Percentiles rank a stretch among this genome's conserved stretches.
Evolutionary conservation across 495 filamentous ascomycete genomes (phyloP).

Genomic region (Aeminium ludgeri): DNA sequence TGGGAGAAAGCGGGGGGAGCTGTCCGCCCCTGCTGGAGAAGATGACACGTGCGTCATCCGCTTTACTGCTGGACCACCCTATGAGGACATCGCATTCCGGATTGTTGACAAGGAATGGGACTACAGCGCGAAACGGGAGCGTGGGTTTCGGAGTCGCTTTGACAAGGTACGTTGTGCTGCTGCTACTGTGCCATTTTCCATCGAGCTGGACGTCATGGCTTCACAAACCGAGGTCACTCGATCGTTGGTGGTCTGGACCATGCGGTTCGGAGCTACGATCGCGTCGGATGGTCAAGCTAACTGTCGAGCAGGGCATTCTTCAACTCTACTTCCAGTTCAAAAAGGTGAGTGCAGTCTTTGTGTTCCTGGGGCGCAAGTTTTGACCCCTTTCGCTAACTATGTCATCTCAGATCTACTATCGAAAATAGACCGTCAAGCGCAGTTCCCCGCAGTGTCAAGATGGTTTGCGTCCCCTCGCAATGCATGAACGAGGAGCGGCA

Average conservation of each 20-base stretch:
- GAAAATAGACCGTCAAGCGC: no score
- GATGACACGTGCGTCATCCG: conserved; percentile 95
- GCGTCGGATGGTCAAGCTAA: conserved; percentile 7
- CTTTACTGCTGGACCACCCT: conserved; percentile 89
- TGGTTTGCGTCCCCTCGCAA: no score
- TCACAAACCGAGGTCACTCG: no score
- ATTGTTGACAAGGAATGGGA: conserved; percentile 99
- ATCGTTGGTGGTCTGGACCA: no score
- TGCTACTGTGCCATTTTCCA: no score
- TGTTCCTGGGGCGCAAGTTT: no score
- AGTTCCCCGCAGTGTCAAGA: no score
- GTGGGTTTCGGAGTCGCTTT: conserved; percentile 91
- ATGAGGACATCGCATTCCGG: conserved; percentile 92
- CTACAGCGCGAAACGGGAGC: conserved; percentile 85
- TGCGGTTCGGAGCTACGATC: no score
- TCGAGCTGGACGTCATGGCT: no score
- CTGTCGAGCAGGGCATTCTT: conserved; percentile 56
- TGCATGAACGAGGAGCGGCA: no score
- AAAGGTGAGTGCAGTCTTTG: conserved; percentile 32
- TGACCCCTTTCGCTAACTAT: no score
- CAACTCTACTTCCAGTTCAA: conserved; percentile 98
- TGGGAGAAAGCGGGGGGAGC: conserved; percentile 75
- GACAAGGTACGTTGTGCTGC: conserved; percentile 58
- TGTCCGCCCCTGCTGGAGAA: conserved; percentile 86
- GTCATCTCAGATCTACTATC: no score